Percentiles rank a stretch among this genome's conserved stretches.
Conservation (phyloP, 2,329 filamentous ascomycete species). For the Pezizomycotina sp. region DNA sequence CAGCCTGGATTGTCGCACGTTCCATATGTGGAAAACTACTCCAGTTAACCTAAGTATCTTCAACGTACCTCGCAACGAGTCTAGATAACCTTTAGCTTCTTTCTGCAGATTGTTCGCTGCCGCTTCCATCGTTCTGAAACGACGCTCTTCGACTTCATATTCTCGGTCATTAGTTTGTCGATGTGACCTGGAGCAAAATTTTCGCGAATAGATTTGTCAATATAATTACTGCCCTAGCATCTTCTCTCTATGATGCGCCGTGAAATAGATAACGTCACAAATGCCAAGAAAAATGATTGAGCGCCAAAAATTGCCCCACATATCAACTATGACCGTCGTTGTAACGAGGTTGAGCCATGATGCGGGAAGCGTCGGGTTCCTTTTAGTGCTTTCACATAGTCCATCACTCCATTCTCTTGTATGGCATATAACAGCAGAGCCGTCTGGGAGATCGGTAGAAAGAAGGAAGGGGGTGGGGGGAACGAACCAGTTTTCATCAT, state of each 20-base stretch:
- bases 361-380: no score
- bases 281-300: no score
- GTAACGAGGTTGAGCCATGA: no score
- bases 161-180: slow-evolving; percentile 97
- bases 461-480: no score
- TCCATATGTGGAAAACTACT: background rate
- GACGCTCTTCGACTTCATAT: slow-evolving; percentile 92
- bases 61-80: slow-evolving; percentile 65
- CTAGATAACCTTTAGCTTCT: slow-evolving; percentile 93
- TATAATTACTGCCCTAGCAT: background rate
- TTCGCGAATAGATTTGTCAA: no score
- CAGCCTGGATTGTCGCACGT: background rate
- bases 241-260: background rate
- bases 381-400: no score
- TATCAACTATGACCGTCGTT: no score
- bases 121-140: slow-evolving; percentile 93
- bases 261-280: no score
- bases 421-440: background rate
- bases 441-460: slow-evolving; percentile 1
- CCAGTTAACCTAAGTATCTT: no score
- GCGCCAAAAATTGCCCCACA: no score
- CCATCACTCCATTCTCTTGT: no score
- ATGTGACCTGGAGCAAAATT: slow-evolving; percentile 56
- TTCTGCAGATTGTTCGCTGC: slow-evolving; percentile 85
- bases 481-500: slow-evolving; percentile 93